Evolutionary conservation across 768 basidiomycete species (phyloP).

Genomic region (Kwoniella mangroviensis): DNA sequence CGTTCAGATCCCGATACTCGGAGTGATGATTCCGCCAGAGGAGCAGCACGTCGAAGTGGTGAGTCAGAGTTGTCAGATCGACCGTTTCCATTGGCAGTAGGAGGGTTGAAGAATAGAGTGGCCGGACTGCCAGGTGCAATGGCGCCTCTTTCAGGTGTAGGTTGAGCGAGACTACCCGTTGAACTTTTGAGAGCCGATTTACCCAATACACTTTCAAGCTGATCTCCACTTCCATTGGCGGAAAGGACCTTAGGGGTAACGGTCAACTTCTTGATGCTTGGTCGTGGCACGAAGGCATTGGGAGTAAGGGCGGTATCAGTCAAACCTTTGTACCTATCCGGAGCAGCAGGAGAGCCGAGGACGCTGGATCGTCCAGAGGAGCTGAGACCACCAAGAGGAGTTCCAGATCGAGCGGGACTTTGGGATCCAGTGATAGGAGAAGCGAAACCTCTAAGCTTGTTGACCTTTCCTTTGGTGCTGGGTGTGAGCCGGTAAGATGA

Average conservation of each 20-base stretch:
- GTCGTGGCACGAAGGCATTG: slow-evolving; percentile 69
- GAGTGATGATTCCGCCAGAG: slow-evolving; percentile 16
- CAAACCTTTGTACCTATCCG: slow-evolving; percentile 62
- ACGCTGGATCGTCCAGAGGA: slow-evolving; percentile 35
- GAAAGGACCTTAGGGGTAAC: slow-evolving; percentile 73
- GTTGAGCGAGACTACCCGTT: slow-evolving; percentile 26
- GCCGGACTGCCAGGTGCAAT: slow-evolving; percentile 29
- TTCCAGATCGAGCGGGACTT: slow-evolving; percentile 33
- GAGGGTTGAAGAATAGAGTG: slow-evolving; percentile 29
- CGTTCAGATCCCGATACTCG: slow-evolving; percentile 41
- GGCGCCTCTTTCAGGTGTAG: slow-evolving; percentile 34
- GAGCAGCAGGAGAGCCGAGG: slow-evolving; percentile 35
- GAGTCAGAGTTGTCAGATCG: slow-evolving; percentile 33
- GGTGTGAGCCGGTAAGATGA: slow-evolving; percentile 55
- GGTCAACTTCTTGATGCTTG: slow-evolving; percentile 91
- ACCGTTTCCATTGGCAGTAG: slow-evolving; percentile 11
- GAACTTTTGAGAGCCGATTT: slow-evolving; percentile 44
- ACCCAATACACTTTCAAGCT: slow-evolving; percentile 45
- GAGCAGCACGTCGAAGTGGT: slow-evolving; percentile 16
- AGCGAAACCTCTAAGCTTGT: slow-evolving; percentile 56
- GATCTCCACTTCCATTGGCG: slow-evolving; percentile 37
- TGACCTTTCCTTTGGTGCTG: slow-evolving; percentile 43
- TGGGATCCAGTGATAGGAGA: slow-evolving; percentile 41
- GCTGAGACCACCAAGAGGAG: slow-evolving; percentile 29
- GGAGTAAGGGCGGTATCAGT: slow-evolving; percentile 67